A percentile compares a stretch with the other conserved stretches of the same genome.
Evolutionary conservation across 1,284 basidiomycete genomes (phyloP).

Genomic region (Mycosarcoma maydis): DNA sequence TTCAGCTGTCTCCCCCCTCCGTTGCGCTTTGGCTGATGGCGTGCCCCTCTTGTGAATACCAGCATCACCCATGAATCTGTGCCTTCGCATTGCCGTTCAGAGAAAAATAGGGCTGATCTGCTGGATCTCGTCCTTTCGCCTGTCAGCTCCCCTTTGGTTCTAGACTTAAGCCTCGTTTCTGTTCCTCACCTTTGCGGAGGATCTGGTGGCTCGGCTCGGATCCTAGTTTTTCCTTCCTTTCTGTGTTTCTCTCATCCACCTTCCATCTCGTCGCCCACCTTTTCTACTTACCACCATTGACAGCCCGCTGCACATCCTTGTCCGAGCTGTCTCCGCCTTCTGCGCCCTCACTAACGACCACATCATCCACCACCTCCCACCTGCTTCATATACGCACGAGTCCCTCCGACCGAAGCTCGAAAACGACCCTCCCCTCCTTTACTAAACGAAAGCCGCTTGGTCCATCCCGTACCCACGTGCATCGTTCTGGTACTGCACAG

Average conservation of each 20-base stretch:
- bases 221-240: neutral
- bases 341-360: neutral
- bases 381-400: constrained; percentile 1
- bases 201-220: constrained; percentile 1
- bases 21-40: too few relatives aligned
- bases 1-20: too few relatives aligned
- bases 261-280: constrained; percentile 2
- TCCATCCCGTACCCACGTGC: neutral
- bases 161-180: neutral
- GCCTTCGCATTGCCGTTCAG: neutral
- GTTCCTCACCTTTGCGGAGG: neutral
- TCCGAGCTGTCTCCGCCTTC: neutral
- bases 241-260: neutral
- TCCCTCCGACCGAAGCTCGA: neutral
- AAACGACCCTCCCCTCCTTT: neutral
- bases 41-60: too few relatives aligned
- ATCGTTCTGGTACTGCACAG: neutral
- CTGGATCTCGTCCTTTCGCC: neutral
- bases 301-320: neutral
- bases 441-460: neutral
- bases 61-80: constrained; percentile 1
- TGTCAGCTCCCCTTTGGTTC: neutral
- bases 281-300: neutral
- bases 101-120: too few relatives aligned
- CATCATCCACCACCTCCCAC: constrained; percentile 9